Base-by-base conservation (phyloP, 371 early-diverging fungal genomes). In the Circinella umbellata region DNA sequence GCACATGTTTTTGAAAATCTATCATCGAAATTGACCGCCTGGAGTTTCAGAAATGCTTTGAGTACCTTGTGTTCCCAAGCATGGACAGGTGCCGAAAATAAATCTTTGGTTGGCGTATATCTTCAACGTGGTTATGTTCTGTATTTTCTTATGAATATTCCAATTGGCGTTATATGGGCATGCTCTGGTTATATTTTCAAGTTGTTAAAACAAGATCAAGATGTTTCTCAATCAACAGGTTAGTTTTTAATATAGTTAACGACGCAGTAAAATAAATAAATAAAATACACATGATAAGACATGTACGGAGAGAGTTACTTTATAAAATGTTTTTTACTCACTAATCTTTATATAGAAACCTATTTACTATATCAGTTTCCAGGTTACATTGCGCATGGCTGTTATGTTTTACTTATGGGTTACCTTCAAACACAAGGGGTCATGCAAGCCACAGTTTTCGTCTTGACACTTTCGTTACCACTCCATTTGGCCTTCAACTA, bases 31-130 rank as follows among this genome's bases (percentile, higher is more conserved):
- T 14, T 57, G 20, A 10, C 35, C 5, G 0, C 57, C 27, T 57
- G 20, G 27, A 57, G 57, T 57, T 14, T 57, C 9, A 20, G 57
- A 14, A 27, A 20, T 7, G 57, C 92, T 0, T 78, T 96, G 48
- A 95, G 94, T 72, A 94, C 94, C 3, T 81, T 96, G 17, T 95
- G 95, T 71, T 91, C 93, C 17, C 96, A 96, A 80, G 89, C 95
- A 10, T 93, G 86, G 80, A 95, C 96, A 1, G 93, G 90, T 0
- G 80, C 89, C 7, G 76, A 77, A 34, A 93, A 94, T 74, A 87
- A 87, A 51, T 86, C 86, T 20, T 73, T 91, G 11, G 83, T 94
- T 1, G 96, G 96, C 18, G 77, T 95, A 10, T 93, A 95, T 55
- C 80, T 96, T 62, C 95, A 96, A 79, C 88, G 96, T 6, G 92